Evolutionary conservation across 108 stramenopile species (phyloP), one percentile per base, ranked within the genome.

Genomic region (Pseudonitzschia pungens): DNA sequence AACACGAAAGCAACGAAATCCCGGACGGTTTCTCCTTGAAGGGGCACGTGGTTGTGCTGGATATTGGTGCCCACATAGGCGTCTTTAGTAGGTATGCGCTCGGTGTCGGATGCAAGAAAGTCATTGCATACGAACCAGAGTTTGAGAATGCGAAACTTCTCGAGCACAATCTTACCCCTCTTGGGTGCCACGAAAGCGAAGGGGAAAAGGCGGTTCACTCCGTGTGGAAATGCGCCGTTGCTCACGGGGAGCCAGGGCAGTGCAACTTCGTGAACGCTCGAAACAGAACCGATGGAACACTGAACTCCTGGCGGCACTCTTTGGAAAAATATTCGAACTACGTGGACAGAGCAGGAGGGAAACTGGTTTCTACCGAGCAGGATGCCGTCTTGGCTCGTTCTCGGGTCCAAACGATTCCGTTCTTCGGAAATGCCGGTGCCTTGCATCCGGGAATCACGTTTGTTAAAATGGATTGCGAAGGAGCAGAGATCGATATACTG

Each of bases 391-490:
- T 84, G n/a, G 69, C 69, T 52, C 65, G 81, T 20, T 48, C 76
- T 21, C 26, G 68, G 54, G 84, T 85, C 14, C 24, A 56, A 41
- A 74, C 70, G 9, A 73, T 80, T 45, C 70, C 84, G 21, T 85
- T 85, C 57, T 85, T 85, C 50, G 54, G 75, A 54, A 56, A 70
- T 28, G 9, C 8, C 27, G 57, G 57, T 31, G 81, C 84, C 0
- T 56, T 85, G 24, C 41, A 69, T 0, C 72, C 75, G 15, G 84
- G 81, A 24, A 72, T 85, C 14, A 82, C 84, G 20, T 80, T 85
- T 57, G 84, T 85, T 0, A 85, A 85, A 62, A 72, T 85, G 24
- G 84, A 85, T 65, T 80, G 76, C 24, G 84, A 85, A 77, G 84
- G 84, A 31, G 76, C 79, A 62, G 84, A 85, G 52, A 73, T 85